Base-by-base conservation (phyloP, 352 stramenopile genomes). In the Phytophthora brassicae region DNA sequence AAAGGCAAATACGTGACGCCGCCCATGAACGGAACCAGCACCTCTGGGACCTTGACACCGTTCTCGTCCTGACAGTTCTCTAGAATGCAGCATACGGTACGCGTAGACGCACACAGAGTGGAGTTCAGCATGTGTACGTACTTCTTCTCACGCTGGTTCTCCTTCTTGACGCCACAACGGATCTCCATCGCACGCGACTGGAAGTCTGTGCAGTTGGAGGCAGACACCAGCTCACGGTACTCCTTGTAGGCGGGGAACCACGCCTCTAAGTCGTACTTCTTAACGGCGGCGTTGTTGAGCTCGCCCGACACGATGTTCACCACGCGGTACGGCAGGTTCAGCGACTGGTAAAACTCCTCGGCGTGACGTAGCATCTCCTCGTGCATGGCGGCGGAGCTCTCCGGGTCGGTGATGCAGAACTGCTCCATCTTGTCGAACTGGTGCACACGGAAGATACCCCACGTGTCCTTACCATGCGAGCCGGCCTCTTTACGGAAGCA, bases 391-490 rank as follows among this genome's bases (percentile, higher is more conserved):
- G 81, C 50, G 47, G 90, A 98, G 60, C 90, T 83, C 64, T 98
- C 96, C 48, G 97, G 94, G 53, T 97, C 92, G 19, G 92, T 97
- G 56, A 99, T 93, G 74, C 93, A 98, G 74, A 99, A 99, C 75
- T 99, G 96, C 79, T 99, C 97, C 58, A 99, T 97, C 86, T 99
- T 99, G 77, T 99, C 97, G 74, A 99, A 99, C 83, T 99, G 98
- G 86, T 99, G 98, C 6, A 99, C 97, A 39, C 98, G 95, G 81
- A 99, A 99, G 74, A 99, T 99, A 41, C 98, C 98, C 86, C 97
- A 99, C 68, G 98, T 99, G 79, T 99, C 97, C 80, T 98, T 98
- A 46, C 98, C 98, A 68, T 98, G 97, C 45, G 89, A 97, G 28
- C 98, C 98, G 12, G 97, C 97, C 83, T 99, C 98, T 79, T 99